These are phyloP conservation scores for Aphanomyces euteiches DNA, from an alignment of 352 stramenopile genomes.

Conservation along the genomic window DNA sequence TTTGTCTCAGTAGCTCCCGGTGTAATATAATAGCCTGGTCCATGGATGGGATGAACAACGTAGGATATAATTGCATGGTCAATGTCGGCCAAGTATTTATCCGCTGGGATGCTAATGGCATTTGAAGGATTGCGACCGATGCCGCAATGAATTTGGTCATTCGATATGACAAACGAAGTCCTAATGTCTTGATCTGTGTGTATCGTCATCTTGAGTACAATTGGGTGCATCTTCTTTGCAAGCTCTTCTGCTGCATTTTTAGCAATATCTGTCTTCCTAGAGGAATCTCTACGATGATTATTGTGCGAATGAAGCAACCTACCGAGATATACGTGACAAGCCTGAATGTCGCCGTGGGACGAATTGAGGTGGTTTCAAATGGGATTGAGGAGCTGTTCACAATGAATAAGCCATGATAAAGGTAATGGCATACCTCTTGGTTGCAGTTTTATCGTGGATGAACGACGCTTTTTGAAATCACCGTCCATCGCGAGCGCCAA, in stretches of 20 bases:
- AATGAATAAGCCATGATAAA: not conserved
- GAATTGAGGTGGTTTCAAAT: conserved; percentile 1
- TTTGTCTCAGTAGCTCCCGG: conserved; percentile 47
- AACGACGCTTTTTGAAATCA: conserved; percentile 14
- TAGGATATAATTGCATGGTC: conserved; percentile 58
- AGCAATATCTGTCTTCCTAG: not conserved
- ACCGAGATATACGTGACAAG: conserved; percentile 10
- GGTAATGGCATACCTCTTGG: not conserved
- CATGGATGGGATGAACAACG: conserved; percentile 30
- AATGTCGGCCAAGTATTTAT: conserved; percentile 51
- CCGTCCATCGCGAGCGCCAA: not conserved
- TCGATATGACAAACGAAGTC: conserved; percentile 65
- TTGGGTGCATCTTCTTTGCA: not conserved
- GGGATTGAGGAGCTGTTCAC: not conserved
- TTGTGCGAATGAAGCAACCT: not conserved
- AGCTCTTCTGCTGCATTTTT: not conserved
- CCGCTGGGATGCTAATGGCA: conserved; percentile 61
- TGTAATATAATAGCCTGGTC: conserved; percentile 60
- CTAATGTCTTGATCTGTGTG: conserved; percentile 69
- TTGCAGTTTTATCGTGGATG: conserved; percentile 20
- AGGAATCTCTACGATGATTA: not conserved
- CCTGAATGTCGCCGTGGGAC: conserved; percentile 10
- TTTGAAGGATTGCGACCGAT: conserved; percentile 57
- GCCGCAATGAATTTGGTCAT: conserved; percentile 40
- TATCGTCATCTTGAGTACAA: conserved; percentile 82